Percentiles rank a stretch among this genome's conserved stretches.
These are phyloP conservation scores for Penicillium fimorum DNA, from an alignment of 495 filamentous ascomycete genomes.

Conservation along the genomic window DNA sequence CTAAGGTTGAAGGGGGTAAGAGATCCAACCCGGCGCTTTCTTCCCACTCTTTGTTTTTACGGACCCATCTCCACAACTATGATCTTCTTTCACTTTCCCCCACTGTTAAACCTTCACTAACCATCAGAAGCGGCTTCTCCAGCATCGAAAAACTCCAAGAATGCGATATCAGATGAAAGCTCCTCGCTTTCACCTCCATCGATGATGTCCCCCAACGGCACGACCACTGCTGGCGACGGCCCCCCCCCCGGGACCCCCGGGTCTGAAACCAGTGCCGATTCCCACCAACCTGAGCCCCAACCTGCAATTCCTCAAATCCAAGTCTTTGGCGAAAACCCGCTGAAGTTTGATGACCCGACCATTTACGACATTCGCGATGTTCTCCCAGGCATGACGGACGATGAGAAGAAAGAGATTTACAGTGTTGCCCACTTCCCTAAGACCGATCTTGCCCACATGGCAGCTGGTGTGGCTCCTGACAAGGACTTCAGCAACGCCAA, in stretches of 20 bases:
- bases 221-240: slow-evolving; percentile 48
- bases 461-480: slow-evolving; percentile 85
- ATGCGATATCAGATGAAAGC: slow-evolving; percentile 57
- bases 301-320: slow-evolving; percentile 71
- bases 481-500: slow-evolving; percentile 94
- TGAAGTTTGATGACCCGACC: slow-evolving; percentile 89
- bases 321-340: slow-evolving; percentile 87
- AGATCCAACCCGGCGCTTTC: slow-evolving; percentile 22
- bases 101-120: slow-evolving; percentile 17
- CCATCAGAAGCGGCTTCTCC: slow-evolving; percentile 39
- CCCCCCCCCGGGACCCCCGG: slow-evolving; percentile 46
- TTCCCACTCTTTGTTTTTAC: slow-evolving; percentile 17
- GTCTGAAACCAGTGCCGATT: slow-evolving; percentile 61
- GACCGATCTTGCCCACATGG: slow-evolving; percentile 75
- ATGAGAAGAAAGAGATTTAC: slow-evolving; percentile 80
- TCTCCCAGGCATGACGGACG: slow-evolving; percentile 69
- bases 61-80: slow-evolving; percentile 16
- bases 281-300: slow-evolving; percentile 76
- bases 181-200: slow-evolving; percentile 57
- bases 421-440: slow-evolving; percentile 80
- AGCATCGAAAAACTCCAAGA: slow-evolving; percentile 50
- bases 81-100: slow-evolving; percentile 12
- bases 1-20: slow-evolving; percentile 61
- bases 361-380: slow-evolving; percentile 87
- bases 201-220: slow-evolving; percentile 51